Base-by-base conservation (phyloP, 1,284 basidiomycete genomes). In the Rhodotorula sp. region DNA sequence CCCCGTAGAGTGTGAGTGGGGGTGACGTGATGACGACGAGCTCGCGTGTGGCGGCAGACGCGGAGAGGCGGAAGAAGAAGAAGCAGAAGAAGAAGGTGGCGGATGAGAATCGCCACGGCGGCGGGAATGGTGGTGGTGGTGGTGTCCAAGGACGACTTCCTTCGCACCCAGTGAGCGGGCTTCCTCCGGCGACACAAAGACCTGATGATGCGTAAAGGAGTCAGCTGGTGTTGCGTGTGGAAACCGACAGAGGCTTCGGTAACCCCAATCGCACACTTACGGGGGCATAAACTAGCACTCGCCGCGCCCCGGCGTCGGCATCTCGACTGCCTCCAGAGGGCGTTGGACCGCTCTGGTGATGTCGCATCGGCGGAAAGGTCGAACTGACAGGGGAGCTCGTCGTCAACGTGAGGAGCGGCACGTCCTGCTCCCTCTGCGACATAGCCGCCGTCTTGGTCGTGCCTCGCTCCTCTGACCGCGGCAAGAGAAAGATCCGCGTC, bases 251-350 rank as follows among this genome's bases (percentile, higher is more conserved):
- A n/a, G n/a, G n/a, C n/a, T n/a, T n/a, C n/a, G n/a, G n/a, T n/a
- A n/a, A n/a, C n/a, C 15, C n/a, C n/a, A 10, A 10, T 29, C 14
- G 12, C 2, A 12, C 7, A 65, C 69, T 63, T n/a, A 72, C 71
- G 12, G 71, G 71, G 3, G 68, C 68, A 33, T 72, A 72, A 22
- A 72, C 71, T 24, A 72, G 64, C 15, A 66, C 62, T 59, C 63
- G 26, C 33, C 51, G 48, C 42, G 30, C 44, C 26, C 20, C 49
- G 44, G 22, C 18, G 6, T 30, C 10, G 8, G 2, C 8, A 44
- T 6, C 15, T 22, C 51, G 63, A 29, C 20, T 20, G n/a, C 29
- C 20, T 55, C 42, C 3, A 18, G 17, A 2, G 14, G 3, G 18
- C 6, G 37, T 37, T 30, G 48, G 30, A 24, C 26, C 33, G 24